Conservation (phyloP, 495 filamentous ascomycete species). For the Daldinia childiae region DNA sequence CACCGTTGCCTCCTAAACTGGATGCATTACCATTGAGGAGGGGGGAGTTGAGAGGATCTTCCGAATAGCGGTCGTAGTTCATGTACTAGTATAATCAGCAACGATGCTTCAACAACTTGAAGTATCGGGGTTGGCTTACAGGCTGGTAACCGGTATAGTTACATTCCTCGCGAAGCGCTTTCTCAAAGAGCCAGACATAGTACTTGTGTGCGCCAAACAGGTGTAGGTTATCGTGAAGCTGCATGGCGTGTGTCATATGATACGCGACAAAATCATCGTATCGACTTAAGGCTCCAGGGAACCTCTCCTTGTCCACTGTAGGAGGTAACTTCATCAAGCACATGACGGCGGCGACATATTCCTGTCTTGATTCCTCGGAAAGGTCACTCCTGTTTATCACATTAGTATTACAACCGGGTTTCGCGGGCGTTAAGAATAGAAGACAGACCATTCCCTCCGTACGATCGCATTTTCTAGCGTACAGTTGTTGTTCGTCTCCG, state of each 20-base stretch:
- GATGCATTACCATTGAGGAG: slow-evolving; percentile 55
- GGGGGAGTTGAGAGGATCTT: slow-evolving; percentile 51
- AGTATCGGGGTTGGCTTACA: slow-evolving; percentile 24
- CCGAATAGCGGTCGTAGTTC: slow-evolving; percentile 56
- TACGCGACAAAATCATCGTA: slow-evolving; percentile 66
- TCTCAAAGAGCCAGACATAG: slow-evolving; percentile 71
- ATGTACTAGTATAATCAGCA: slow-evolving; percentile 48
- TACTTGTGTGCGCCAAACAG: slow-evolving; percentile 76
- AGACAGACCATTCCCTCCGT: slow-evolving; percentile 60
- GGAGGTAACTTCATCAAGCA: slow-evolving; percentile 60
- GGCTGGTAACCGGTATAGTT: slow-evolving; percentile 67
- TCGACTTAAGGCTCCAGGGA: slow-evolving; percentile 60
- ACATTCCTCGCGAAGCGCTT: slow-evolving; percentile 74
- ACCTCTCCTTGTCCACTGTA: slow-evolving; percentile 50
- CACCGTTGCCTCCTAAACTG: slow-evolving; percentile 54
- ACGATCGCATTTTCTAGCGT: slow-evolving; percentile 58
- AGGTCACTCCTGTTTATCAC: slow-evolving; percentile 52
- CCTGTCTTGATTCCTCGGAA: slow-evolving; percentile 44
- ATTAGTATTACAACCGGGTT: slow-evolving; percentile 16
- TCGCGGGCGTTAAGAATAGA: neutral
- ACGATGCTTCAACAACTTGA: neutral
- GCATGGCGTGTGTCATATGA: slow-evolving; percentile 56
- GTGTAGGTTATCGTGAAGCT: slow-evolving; percentile 63
- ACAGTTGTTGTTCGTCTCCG: slow-evolving; percentile 56
- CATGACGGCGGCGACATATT: slow-evolving; percentile 59